Evolutionary conservation across 2,329 filamentous ascomycete species (phyloP).

Genomic region (Cercospora janseana): DNA sequence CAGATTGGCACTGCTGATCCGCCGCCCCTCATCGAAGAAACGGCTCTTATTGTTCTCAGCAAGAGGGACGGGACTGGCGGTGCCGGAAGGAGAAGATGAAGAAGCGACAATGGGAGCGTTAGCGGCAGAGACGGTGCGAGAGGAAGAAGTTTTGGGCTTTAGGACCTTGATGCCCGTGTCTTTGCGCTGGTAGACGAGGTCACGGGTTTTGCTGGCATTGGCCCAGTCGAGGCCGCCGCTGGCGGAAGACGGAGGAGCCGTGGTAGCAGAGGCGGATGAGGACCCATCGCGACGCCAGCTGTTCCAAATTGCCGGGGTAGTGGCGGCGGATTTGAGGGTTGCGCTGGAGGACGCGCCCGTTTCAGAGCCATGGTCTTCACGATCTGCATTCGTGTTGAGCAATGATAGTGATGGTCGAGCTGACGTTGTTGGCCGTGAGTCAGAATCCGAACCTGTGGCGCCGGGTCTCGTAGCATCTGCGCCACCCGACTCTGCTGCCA

Average conservation of each 20-base stretch:
- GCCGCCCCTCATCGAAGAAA: constrained; percentile 51
- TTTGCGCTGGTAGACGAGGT: constrained; percentile 65
- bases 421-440: constrained; percentile 25
- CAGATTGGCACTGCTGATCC: constrained; percentile 22
- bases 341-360: constrained; percentile 17
- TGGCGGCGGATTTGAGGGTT: constrained; percentile 26
- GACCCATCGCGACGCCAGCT: constrained; percentile 49
- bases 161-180: constrained; percentile 85
- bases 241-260: constrained; percentile 12
- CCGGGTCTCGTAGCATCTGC: constrained; percentile 27
- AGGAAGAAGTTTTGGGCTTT: constrained; percentile 67
- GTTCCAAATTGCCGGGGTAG: constrained; percentile 46
- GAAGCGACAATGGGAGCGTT: constrained; percentile 27
- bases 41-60: constrained; percentile 39
- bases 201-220: constrained; percentile 56
- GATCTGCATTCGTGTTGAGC: constrained; percentile 27
- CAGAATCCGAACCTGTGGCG: constrained; percentile 27
- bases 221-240: constrained; percentile 48
- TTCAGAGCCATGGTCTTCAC: constrained; percentile 21
- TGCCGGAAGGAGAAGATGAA: constrained; percentile 10
- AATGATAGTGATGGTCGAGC: constrained; percentile 30
- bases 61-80: constrained; percentile 28
- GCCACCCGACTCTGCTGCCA: constrained; percentile 26
- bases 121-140: constrained; percentile 51
- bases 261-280: constrained; percentile 19